phyloP scores from a whole-genome alignment of 2,329 filamentous ascomycete species.

The Leptodontidium sp. region DNA sequence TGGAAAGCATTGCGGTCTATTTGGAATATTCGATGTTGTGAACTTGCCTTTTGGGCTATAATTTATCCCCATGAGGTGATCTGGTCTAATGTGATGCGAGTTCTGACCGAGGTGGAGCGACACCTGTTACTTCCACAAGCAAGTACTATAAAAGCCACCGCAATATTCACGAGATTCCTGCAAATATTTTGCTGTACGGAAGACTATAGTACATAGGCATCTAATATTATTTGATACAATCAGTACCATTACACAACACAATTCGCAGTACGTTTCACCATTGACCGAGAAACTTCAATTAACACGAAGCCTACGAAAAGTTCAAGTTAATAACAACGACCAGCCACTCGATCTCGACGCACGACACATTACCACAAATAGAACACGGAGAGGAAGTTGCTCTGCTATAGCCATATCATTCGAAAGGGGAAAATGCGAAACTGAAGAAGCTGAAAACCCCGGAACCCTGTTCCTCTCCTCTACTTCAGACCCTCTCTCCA shows the following conservation, averaged over 20 bases:
- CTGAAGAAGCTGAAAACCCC: too few relatives aligned
- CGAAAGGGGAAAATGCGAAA: too few relatives aligned
- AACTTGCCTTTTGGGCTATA: not conserved
- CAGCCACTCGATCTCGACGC: too few relatives aligned
- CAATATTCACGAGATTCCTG: not conserved
- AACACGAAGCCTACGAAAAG: not conserved
- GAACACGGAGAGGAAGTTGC: too few relatives aligned
- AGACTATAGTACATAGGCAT: not conserved
- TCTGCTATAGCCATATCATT: too few relatives aligned
- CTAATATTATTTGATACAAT: slow-evolving; percentile 2
- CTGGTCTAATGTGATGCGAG: not conserved
- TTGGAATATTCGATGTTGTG: not conserved
- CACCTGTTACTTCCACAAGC: not conserved
- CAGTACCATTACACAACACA: not conserved
- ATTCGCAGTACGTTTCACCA: slow-evolving; percentile 3
- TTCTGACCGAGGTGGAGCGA: not conserved
- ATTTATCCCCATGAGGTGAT: slow-evolving; percentile 3
- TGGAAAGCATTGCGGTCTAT: not conserved
- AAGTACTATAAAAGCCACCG: not conserved
- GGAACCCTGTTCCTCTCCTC: too few relatives aligned
- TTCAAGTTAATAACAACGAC: too few relatives aligned
- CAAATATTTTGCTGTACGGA: not conserved
- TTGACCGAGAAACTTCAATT: slow-evolving; percentile 2
- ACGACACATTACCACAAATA: too few relatives aligned
- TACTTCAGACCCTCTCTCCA: too few relatives aligned